Conservation (phyloP, 2,329 filamentous ascomycete genomes). For the Colletotrichum endophyticum region DNA sequence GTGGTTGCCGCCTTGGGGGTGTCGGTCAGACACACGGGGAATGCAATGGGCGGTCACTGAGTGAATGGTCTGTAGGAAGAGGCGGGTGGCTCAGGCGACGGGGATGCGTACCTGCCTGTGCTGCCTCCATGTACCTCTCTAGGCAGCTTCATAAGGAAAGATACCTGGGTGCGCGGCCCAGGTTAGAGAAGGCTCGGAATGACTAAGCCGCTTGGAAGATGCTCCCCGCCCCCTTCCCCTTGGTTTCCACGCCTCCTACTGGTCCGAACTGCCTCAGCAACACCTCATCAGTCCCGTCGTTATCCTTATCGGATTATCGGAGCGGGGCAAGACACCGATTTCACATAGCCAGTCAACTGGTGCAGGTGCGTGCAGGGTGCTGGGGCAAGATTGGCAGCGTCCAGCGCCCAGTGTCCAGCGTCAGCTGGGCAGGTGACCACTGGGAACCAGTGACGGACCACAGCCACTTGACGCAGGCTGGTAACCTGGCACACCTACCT, state of each 20-base stretch:
- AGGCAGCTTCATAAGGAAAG: neutral
- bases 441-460: neutral
- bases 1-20: slow-evolving; percentile 22
- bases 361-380: slow-evolving; percentile 4
- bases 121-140: neutral
- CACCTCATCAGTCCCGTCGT: neutral
- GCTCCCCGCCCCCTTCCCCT: neutral
- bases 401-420: neutral
- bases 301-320: slow-evolving; percentile 22
- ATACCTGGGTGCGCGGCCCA: neutral
- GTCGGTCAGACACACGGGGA: slow-evolving; percentile 18
- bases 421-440: slow-evolving; percentile 10
- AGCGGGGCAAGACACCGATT: slow-evolving; percentile 18
- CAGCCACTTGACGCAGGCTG: slow-evolving; percentile 16
- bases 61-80: neutral
- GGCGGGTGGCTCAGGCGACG: slow-evolving; percentile 11
- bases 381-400: neutral
- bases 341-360: neutral
- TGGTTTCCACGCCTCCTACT: neutral
- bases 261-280: neutral
- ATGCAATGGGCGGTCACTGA: slow-evolving; percentile 22
- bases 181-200: neutral
- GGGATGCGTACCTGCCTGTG: neutral
- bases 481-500: slow-evolving; percentile 14
- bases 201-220: neutral